These are phyloP conservation scores for Solanum gandarillasii DNA, from an alignment of 257 asterid genomes.

Conservation along the genomic window DNA sequence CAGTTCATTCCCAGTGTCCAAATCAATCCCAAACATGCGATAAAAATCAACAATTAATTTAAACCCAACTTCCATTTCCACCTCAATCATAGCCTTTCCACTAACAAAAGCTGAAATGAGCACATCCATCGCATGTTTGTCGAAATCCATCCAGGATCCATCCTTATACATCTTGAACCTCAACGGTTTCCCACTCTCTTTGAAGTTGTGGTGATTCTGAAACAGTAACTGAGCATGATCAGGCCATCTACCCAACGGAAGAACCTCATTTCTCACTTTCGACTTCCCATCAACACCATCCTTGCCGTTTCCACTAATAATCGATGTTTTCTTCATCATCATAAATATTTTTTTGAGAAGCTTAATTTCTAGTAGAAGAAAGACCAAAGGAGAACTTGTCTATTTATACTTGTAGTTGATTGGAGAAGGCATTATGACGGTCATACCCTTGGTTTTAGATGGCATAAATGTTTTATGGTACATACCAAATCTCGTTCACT, in stretches of 20 bases:
- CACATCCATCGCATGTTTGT: constrained; percentile 21
- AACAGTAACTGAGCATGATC: constrained; percentile 18
- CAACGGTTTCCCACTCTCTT: constrained; percentile 30
- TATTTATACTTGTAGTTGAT: too few relatives aligned
- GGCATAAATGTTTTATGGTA: too few relatives aligned
- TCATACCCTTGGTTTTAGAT: too few relatives aligned
- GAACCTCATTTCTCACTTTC: constrained; percentile 3
- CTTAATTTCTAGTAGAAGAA: too few relatives aligned
- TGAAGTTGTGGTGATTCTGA: constrained; percentile 48
- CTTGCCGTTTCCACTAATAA: constrained; percentile 1
- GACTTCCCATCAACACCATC: not conserved
- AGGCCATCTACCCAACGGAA: not conserved
- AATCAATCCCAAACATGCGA: constrained; percentile 50
- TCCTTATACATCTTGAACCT: constrained; percentile 38
- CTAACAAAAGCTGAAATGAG: constrained; percentile 31
- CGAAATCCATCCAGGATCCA: constrained; percentile 57
- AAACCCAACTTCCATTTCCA: constrained; percentile 10
- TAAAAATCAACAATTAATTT: constrained; percentile 41
- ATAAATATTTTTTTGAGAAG: too few relatives aligned
- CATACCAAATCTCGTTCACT: too few relatives aligned
- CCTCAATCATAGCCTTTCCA: constrained; percentile 41
- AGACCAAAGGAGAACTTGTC: too few relatives aligned
- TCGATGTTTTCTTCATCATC: too few relatives aligned
- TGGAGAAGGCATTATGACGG: too few relatives aligned
- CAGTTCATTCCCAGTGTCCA: not conserved